Evolutionary conservation across 2,329 filamentous ascomycete genomes (phyloP), one percentile per base, ranked within the genome.

Genomic region (Fusarium subglutinans): DNA sequence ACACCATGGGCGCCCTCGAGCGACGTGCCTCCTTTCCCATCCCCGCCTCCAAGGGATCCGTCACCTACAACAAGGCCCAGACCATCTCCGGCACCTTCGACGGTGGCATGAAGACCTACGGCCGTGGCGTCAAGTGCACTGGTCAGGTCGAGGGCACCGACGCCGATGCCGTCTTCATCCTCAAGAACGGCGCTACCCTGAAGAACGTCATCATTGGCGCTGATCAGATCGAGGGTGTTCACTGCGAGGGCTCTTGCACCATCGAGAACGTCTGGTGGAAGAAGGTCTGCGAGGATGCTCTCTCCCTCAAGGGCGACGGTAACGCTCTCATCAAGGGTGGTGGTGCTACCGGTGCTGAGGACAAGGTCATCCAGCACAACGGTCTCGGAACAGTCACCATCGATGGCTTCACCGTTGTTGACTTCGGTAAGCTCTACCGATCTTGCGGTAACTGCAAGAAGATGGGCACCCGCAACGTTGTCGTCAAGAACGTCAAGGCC

Each of bases 361-460:
- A 77, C 69, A 77, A 77, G 75, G 74, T 77, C 4, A 63, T 77
- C 44, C 76, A 77, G 66, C 76, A 77, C 67, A 77, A 77, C 59
- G 76, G 76, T 51, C 62, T 68, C 3, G 76, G 76, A 10, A 76
- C 76, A 3, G 76, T 77, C 40, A 77, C 76, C 45, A 77, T 77
- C 5, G 73, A 76, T 28, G 63, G 75, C 33, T 77, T 75, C 53
- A 77, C 74, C 12, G 76, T 74, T 2, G 76, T 77, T 2, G 75
- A 77, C 66, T 76, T 76, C 5, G 76, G 76, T 12, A 77, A 77
- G 74, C 76, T 77, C 17, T 77, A 77, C 72, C 76, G 76, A 30
- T 72, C 68, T 60, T 77, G 76, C 63, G 76, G 76, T 33, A 76
- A 77, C 69, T 77, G 76, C 72, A 76, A 77, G 66, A 74, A 74